Evolutionary conservation across 2,329 filamentous ascomycete species (phyloP), one percentile per base, ranked within the genome.

Genomic region (Daldinia sp.): DNA sequence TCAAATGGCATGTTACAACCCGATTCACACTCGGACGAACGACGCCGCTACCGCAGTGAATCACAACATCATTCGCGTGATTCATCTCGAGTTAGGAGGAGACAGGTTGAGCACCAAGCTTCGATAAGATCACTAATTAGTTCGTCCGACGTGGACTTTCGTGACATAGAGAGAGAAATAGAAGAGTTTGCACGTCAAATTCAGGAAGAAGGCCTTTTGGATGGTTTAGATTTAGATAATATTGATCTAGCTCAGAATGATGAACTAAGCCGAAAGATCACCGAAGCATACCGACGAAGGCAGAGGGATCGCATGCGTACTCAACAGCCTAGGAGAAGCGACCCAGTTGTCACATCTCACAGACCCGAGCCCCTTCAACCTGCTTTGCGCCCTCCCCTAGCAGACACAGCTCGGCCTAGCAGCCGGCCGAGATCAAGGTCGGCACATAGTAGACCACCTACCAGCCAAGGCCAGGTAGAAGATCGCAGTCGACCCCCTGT

Each of bases 131-230:
- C 92, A 8, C 79, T 98, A 61, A 88, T 98, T 61, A 94, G 92
- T 72, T 86, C 89, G 3, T 91, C 90, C 0, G 90, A 94, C 65
- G 83, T 92, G 59, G 91, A 91, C 69, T 87, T 90, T 45, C 85
- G 87, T 17, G 90, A 94, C 68, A 89, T 96, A 70, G 91, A 97
- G 74, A 87, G 91, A 63, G 93, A 97, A 74, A 96, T 97, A 61
- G 86, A 95, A 69, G 93, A 95, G 63, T 96, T 97, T 71, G 86
- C 96, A 68, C 87, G 92, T 41, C 93, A 96, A 74, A 97, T 96
- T 61, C 85, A 94, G 69, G 90, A 94, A 67, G 93, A 97, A 73
- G 93, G 94, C 0, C 79, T 97, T 17, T 78, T 97, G 30, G 92
- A 97, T 71, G 94, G 93, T 15, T 87, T 97, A 47, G 94, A 97